These are phyloP conservation scores for Ceratocystis albifundus DNA, from an alignment of 2,329 filamentous ascomycete genomes.

Conservation along the genomic window DNA sequence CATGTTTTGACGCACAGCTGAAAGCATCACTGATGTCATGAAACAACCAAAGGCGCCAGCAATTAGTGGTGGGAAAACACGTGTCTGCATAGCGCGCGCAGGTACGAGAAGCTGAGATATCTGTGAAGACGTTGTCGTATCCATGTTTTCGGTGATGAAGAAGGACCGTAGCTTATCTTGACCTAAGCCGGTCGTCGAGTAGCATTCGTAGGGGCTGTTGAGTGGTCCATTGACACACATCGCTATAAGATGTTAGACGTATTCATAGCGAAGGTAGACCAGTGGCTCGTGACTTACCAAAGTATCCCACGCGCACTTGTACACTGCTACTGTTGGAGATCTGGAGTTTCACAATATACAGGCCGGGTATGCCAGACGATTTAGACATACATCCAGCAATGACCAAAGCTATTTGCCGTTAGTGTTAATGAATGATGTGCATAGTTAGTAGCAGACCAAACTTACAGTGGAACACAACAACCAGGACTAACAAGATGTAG, in stretches of 20 bases:
- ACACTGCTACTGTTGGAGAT: constrained; percentile 13
- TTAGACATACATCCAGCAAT: constrained; percentile 23
- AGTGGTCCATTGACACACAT: constrained; percentile 22
- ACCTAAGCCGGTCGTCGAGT: constrained; percentile 17
- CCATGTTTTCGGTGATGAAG: constrained; percentile 21
- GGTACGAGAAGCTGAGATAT: constrained; percentile 16
- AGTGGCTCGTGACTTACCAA: constrained; percentile 17
- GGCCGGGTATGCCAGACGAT: constrained; percentile 20
- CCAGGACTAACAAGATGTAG: constrained; percentile 20
- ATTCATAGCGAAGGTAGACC: neutral
- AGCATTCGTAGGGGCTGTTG: constrained; percentile 20
- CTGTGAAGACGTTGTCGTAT: constrained; percentile 11
- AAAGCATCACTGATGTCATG: constrained; percentile 19
- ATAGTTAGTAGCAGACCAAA: neutral
- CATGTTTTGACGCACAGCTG: constrained; percentile 21
- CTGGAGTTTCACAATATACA: constrained; percentile 21
- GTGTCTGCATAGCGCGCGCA: constrained; percentile 22
- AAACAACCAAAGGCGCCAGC: constrained; percentile 21
- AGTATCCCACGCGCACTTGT: constrained; percentile 22
- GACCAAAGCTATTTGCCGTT: constrained; percentile 12
- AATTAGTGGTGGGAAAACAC: constrained; percentile 22
- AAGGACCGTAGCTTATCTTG: constrained; percentile 21
- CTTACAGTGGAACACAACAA: constrained; percentile 23
- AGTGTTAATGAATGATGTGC: neutral
- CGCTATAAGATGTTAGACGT: neutral